Percentiles rank a stretch among this genome's conserved stretches.
These are phyloP conservation scores for Pseudomassariella vexata DNA, from an alignment of 2,329 filamentous ascomycete genomes.

Conservation along the genomic window DNA sequence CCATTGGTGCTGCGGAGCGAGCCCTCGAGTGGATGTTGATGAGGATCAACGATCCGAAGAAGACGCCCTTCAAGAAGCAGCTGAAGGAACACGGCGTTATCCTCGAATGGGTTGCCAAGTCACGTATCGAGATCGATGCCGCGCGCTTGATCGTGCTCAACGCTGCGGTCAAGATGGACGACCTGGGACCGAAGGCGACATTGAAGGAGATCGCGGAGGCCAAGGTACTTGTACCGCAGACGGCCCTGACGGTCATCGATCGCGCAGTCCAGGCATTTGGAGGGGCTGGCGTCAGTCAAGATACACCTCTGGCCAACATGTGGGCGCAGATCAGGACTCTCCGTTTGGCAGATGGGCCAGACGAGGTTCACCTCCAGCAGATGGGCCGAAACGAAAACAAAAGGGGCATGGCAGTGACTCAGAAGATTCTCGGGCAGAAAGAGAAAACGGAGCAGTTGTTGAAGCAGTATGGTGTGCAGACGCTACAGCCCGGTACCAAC, in stretches of 20 bases:
- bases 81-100: constrained; percentile 89
- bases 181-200: constrained; percentile 79
- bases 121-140: constrained; percentile 88
- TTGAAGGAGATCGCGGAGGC: constrained; percentile 92
- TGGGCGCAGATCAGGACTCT: constrained; percentile 78
- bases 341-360: constrained; percentile 84
- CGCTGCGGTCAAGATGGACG: constrained; percentile 91
- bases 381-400: constrained; percentile 77
- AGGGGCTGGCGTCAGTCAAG: constrained; percentile 85
- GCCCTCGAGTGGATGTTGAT: constrained; percentile 94
- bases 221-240: constrained; percentile 84
- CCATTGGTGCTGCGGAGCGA: constrained; percentile 83
- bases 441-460: constrained; percentile 61
- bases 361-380: constrained; percentile 88
- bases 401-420: constrained; percentile 54
- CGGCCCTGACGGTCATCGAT: constrained; percentile 82
- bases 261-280: constrained; percentile 91
- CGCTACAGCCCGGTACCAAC: constrained; percentile 43
- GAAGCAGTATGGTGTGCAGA: constrained; percentile 46
- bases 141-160: constrained; percentile 88
- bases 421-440: constrained; percentile 59
- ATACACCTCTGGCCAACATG: constrained; percentile 83
- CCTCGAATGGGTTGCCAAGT: constrained; percentile 89
- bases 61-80: constrained; percentile 86
- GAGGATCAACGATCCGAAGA: constrained; percentile 84